Evolutionary conservation across 495 filamentous ascomycete species (phyloP).

Genomic region (Neurospora sublineolata): DNA sequence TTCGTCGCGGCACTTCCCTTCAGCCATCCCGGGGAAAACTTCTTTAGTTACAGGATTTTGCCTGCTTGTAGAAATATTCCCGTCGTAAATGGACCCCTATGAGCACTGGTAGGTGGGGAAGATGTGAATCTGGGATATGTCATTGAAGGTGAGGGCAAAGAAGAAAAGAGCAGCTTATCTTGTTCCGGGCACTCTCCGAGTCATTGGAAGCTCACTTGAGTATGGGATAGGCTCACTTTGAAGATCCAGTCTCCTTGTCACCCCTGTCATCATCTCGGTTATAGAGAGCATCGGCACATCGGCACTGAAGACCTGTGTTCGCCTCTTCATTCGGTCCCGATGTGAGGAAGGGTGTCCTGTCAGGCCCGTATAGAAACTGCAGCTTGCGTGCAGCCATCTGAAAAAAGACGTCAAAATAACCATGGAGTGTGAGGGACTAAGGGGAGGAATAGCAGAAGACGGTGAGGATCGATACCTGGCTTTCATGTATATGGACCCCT

Average conservation of each 20-base stretch:
- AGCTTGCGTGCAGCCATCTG: conserved; percentile 2
- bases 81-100: not conserved
- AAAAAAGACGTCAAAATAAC: not conserved
- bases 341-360: not conserved
- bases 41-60: not conserved
- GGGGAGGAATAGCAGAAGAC: not conserved
- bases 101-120: not conserved
- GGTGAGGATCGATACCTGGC: not conserved
- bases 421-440: not conserved
- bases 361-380: not conserved
- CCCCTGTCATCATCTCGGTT: not conserved
- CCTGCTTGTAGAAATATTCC: not conserved
- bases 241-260: not conserved
- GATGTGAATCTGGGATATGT: not conserved
- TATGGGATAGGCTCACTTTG: not conserved
- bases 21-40: not conserved
- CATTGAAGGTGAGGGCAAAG: not conserved
- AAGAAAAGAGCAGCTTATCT: not conserved
- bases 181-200: not conserved
- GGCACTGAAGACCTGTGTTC: not conserved
- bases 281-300: not conserved
- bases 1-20: not conserved
- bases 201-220: not conserved
- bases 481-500: not conserved
- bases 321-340: not conserved